phyloP scores from a whole-genome alignment of 306 rosid species.

The Citrullus amarus region DNA sequence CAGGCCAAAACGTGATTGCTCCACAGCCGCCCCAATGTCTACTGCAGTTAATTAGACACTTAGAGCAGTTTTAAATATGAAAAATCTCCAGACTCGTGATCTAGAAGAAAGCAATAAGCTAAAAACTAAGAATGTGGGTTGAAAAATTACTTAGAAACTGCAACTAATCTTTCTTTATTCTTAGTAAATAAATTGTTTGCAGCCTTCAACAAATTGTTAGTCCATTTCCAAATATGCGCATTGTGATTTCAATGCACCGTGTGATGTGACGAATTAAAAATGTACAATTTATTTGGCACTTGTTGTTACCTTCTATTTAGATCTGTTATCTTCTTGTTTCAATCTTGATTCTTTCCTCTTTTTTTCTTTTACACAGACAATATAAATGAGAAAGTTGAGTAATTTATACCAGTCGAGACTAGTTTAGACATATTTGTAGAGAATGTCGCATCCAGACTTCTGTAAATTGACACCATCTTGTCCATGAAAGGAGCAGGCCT shows the following conservation, averaged over 20 bases:
- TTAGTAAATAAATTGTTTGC: not conserved
- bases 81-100: not conserved
- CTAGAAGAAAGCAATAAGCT: not conserved
- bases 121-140: not conserved
- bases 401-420: constrained; percentile 34
- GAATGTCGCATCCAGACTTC: constrained; percentile 47
- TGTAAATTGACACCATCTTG: constrained; percentile 55
- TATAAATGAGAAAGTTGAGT: not conserved
- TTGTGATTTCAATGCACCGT: not conserved
- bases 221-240: not conserved
- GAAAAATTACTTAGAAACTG: not conserved
- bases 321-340: not conserved
- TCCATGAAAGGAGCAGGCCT: constrained; percentile 56
- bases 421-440: constrained; percentile 32
- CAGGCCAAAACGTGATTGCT: not conserved
- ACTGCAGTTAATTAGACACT: not conserved
- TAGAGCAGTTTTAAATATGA: not conserved
- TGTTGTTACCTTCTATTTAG: not conserved
- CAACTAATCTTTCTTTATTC: not conserved
- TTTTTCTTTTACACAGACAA: too few species aligned
- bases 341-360: not conserved
- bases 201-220: not conserved
- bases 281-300: not conserved
- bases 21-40: not conserved
- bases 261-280: not conserved